Evolutionary conservation across 2,329 filamentous ascomycete genomes (phyloP), one percentile per base, ranked within the genome.

Genomic region (Xylaria sp.): DNA sequence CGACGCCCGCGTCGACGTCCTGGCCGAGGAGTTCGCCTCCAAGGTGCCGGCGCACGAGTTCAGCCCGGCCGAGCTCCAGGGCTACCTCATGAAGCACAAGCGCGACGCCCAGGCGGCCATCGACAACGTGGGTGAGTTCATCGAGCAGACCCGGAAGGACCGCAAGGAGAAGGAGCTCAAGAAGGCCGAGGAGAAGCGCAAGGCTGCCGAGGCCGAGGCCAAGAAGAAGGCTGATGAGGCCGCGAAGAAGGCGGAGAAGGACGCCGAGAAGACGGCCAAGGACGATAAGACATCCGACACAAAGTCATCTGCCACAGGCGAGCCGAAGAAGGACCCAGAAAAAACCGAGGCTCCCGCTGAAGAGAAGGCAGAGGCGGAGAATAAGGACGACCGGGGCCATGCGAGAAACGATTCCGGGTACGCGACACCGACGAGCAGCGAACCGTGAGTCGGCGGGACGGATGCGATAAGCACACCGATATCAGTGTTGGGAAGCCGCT

Each of bases 1-100:
- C 11, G 67, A 73, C 4, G 71, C 74, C 19, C 66, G 63, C n/a
- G 68, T 85, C n/a, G 69, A 74, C 16, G 60, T 58, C 2, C 70
- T 84, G n/a, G 79, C 82, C 1, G 50, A 65, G 11, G 62, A 75
- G 47, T 86, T 86, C 53, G 74, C 78, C 1, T 63, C 70, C 7
- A 73, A 72, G 65, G 73, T 86, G n/a, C 83, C 83, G 0, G 72
- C 74, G 22, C 71, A 76, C 40, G 77, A 83, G 64, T 86, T 86
- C 64, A 83, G 79, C 48, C 83, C 83, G 0, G 83, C 83, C 5
- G 82, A 86, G 69, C 75, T 86, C 4, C 83, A 86, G 65, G 83
- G 83, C 4, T 78, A 78, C 50, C 72, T 86, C 44, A 72, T 86
- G 56, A 78, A 77, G 63, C 71, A 85, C 63, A 86, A 86, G 73